Evolutionary conservation across 1,284 basidiomycete species (phyloP).

Genomic region (Afroboletus lepidellus): DNA sequence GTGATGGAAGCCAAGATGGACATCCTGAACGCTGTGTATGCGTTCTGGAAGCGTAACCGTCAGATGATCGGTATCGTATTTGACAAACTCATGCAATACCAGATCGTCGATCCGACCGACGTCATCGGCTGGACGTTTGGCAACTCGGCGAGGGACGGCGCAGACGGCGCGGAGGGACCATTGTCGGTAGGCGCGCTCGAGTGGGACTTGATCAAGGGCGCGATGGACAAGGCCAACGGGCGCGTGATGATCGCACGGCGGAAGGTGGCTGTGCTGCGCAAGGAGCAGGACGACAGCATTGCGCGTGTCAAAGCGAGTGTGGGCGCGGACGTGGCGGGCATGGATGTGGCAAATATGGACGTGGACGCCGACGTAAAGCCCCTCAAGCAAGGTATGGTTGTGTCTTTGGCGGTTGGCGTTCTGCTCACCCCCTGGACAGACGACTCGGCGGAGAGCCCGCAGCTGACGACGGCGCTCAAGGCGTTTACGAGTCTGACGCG

Average conservation of each 20-base stretch:
- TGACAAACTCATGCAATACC: constrained; percentile 98
- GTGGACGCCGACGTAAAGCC: constrained; percentile 66
- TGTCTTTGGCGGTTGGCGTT: neutral
- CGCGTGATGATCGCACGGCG: constrained; percentile 74
- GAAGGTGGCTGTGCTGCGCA: constrained; percentile 70
- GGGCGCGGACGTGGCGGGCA: constrained; percentile 41
- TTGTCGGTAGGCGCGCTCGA: constrained; percentile 59
- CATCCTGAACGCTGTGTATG: constrained; percentile 66
- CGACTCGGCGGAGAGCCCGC: constrained; percentile 60
- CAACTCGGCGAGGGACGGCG: constrained; percentile 35
- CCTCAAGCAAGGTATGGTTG: constrained; percentile 26
- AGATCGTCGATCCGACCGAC: constrained; percentile 93
- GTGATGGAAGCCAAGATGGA: constrained; percentile 64
- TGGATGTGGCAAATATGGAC: no score
- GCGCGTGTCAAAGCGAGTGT: constrained; percentile 70
- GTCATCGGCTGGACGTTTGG: constrained; percentile 86
- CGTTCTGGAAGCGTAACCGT: constrained; percentile 78
- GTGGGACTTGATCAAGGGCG: constrained; percentile 82
- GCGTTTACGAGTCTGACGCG: constrained; percentile 68
- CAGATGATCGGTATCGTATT: constrained; percentile 91
- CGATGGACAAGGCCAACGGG: constrained; percentile 86
- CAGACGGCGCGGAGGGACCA: constrained; percentile 30
- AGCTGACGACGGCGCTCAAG: constrained; percentile 65
- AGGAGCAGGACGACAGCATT: constrained; percentile 83
- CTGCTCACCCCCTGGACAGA: constrained; percentile 31